Percentiles rank a stretch among this genome's conserved stretches.
These are phyloP conservation scores for Musa balbisiana DNA, from an alignment of 202 grass and related monocot species.

Conservation along the genomic window DNA sequence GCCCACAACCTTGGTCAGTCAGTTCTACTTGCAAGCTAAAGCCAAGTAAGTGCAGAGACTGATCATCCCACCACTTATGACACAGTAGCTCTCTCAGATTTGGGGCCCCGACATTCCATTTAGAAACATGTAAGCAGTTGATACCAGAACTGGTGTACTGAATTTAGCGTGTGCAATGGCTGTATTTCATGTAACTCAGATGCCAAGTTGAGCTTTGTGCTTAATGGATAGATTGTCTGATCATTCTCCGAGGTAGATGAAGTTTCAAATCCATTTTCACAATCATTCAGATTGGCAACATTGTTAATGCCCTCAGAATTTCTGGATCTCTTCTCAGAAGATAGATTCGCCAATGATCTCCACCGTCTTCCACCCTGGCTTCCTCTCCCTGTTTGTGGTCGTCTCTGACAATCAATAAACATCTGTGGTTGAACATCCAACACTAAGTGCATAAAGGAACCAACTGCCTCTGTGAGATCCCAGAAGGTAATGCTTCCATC, in stretches of 20 bases:
- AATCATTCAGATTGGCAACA: neutral
- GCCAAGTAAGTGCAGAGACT: conserved; percentile 51
- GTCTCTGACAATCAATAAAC: conserved; percentile 55
- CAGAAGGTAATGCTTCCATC: conserved; percentile 88
- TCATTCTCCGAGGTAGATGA: conserved; percentile 15
- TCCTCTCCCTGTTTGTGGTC: conserved; percentile 80
- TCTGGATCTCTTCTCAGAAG: conserved; percentile 27
- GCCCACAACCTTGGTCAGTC: neutral
- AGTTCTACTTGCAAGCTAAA: conserved; percentile 30
- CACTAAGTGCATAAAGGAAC: conserved; percentile 60
- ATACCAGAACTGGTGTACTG: conserved; percentile 84
- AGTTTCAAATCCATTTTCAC: conserved; percentile 21
- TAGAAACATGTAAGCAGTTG: conserved; percentile 63
- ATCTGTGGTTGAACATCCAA: conserved; percentile 61
- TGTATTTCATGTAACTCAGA: conserved; percentile 40
- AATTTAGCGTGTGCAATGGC: conserved; percentile 36
- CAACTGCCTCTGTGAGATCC: conserved; percentile 67
- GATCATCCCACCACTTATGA: conserved; percentile 91
- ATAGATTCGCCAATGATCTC: conserved; percentile 47
- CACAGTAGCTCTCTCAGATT: conserved; percentile 23
- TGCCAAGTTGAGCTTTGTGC: neutral
- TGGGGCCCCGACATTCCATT: conserved; percentile 25
- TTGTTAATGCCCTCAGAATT: conserved; percentile 7
- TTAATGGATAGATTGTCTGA: neutral
- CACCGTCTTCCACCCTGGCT: conserved; percentile 69